Base-by-base conservation (phyloP, 192 early-diverging fungal genomes). In the Spizellomyces punctatus region DNA sequence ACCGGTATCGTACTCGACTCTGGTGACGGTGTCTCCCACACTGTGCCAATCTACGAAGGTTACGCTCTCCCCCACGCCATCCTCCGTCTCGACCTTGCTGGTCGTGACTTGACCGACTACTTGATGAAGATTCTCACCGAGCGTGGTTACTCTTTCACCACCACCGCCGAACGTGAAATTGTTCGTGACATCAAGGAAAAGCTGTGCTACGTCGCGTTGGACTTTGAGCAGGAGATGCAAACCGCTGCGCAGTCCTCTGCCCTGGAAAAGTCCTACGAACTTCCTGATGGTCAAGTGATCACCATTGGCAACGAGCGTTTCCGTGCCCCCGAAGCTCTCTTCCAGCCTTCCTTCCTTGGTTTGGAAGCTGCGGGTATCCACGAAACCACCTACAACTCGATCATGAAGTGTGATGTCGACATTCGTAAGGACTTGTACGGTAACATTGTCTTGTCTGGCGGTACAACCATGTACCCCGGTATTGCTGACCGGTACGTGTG, bases 381-480 rank as follows among this genome's bases (percentile, higher is more conserved):
- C 85, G 95, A 96, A 85, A 95, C 91, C 71, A 94, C 94, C 72
- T 96, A 92, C 88, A 93, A 94, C 86, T 93, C 93, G 55, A 96
- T 96, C 89, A 93, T 93, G 92, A 94, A 94, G 89, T 94, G 94
- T 81, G 95, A 98, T 78, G 91, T 98, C 72, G 94, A 98, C 85
- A 94, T 96, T 77, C 93, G 93, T 86, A 92, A 92, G 85, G 93
- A 95, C 74, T 88, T 98, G 76, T 96, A 95, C 89, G 87, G 91
- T 80, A 96, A 95, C 90, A 94, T 98, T 85, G 93, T 98, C 65
- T 83, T 96, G 70, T 96, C 96, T 75, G 96, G 94, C 65, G 94
- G 96, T 83, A 94, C 93, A 72, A 97, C 96, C 83, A 94, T 97
- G 95, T 98, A 93, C 90, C 91, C 94, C 69, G 96, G 94, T 76